Base-by-base conservation (phyloP, 192 early-diverging fungal species). In the Gigaspora rosea region DNA sequence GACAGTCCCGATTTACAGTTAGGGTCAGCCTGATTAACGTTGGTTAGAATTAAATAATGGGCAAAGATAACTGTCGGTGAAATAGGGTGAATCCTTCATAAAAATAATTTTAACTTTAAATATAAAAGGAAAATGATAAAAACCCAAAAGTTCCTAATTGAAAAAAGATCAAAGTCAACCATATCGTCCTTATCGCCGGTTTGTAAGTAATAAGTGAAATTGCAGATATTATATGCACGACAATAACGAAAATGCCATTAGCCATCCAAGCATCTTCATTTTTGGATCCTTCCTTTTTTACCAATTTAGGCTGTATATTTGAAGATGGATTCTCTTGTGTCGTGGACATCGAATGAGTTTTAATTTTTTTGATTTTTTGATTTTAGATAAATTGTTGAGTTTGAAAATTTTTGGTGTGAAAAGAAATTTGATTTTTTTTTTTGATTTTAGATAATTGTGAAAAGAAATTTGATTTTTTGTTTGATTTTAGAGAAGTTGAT, bases 111-210 rank as follows among this genome's bases (percentile, higher is more conserved):
- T 57, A 0, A 27, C 1, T 57, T 57, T 57, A 57, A n/a, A 6
- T 27, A 57, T 7, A 57, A 59, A 41, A 41, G 7, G 12, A 56
- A 18, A 56, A 56, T 15, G 52, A 56, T 56, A 4, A 11, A 33
- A 33, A 66, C 64, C 64, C 64, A n/a, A 36, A 22, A 33, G 41
- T 66, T 66, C 16, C 64, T 2, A 66, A 66, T 47, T 66, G 41
- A 22, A 16, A 47, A 9, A 66, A 10, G 4, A 66, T 7, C 1
- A 20, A 16, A 6, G 46, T 20, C 36, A 66, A 47, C 33, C 16
- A 16, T n/a, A 33, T 16, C 4, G 64, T 66, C 20, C 47, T 66
- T n/a, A 2, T n/a, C 2, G 32, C 9, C 1, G 64, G 32, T 22
- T n/a, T 46, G 18, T 66, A 20, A 10, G 18, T 3, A 46, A 66